These are phyloP conservation scores for Cercophora newfieldiana DNA, from an alignment of 495 filamentous ascomycete species.

Conservation along the genomic window DNA sequence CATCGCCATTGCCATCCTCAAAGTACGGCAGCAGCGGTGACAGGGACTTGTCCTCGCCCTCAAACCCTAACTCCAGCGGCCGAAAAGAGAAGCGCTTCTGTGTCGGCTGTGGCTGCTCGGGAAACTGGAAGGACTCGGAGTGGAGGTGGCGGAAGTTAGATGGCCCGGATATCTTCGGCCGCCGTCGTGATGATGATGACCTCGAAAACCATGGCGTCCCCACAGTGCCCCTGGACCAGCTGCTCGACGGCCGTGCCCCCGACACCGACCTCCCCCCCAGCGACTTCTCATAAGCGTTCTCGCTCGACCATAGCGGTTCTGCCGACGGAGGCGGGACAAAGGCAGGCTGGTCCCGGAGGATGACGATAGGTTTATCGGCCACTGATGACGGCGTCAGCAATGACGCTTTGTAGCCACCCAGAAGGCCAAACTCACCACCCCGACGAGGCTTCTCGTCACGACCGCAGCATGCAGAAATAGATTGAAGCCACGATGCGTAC, in stretches of 20 bases:
- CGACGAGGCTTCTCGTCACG: conserved; percentile 39
- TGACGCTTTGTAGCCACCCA: neutral
- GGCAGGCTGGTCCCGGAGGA: conserved; percentile 43
- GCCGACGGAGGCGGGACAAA: conserved; percentile 36
- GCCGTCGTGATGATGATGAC: conserved; percentile 41
- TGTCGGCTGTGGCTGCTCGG: conserved; percentile 19
- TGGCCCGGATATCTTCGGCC: conserved; percentile 47
- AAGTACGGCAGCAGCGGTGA: conserved; percentile 62
- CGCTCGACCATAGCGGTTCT: conserved; percentile 31
- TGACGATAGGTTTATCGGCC: conserved; percentile 32
- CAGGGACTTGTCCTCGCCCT: conserved; percentile 62
- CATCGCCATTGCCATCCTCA: conserved; percentile 28
- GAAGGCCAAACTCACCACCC: conserved; percentile 25
- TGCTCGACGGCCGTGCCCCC: conserved; percentile 29
- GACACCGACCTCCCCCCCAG: conserved; percentile 36
- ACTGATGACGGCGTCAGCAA: conserved; percentile 14
- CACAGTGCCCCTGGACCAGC: conserved; percentile 34
- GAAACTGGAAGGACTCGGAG: conserved; percentile 49
- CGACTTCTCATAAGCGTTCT: conserved; percentile 31
- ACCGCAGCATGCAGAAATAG: conserved; percentile 44
- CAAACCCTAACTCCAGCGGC: conserved; percentile 76
- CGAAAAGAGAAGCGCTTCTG: conserved; percentile 50
- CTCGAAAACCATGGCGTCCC: conserved; percentile 37
- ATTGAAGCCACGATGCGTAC: conserved; percentile 43
- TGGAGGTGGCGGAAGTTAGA: conserved; percentile 53